A percentile compares a stretch with the other conserved stretches of the same genome.
phyloP scores from a whole-genome alignment of 176 grass and related monocot species.

The Alloteropsis semialata region DNA sequence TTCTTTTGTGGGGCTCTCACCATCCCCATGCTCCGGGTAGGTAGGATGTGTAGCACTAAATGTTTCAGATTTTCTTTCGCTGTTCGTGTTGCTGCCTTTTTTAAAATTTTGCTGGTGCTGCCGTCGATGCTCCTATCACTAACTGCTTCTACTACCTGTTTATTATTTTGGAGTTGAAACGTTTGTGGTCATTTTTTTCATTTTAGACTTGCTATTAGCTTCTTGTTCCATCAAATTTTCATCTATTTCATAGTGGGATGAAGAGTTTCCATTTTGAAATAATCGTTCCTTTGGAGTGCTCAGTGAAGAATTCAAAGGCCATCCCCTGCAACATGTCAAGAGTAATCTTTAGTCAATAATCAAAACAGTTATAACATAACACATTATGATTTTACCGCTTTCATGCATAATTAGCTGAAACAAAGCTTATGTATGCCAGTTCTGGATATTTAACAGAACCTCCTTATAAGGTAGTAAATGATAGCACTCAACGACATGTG shows the following conservation, averaged over 20 bases:
- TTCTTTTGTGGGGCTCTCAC: not conserved
- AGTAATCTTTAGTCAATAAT: constrained; percentile 4
- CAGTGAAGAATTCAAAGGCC: constrained; percentile 7
- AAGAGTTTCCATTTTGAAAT: constrained; percentile 16
- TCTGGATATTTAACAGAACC: constrained; percentile 24
- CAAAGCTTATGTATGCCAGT: constrained; percentile 47
- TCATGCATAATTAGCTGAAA: not conserved
- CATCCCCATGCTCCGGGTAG: not conserved
- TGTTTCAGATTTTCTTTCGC: constrained; percentile 38
- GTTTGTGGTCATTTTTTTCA: not conserved
- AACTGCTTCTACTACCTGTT: constrained; percentile 5
- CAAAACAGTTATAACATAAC: not conserved
- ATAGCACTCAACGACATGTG: constrained; percentile 48
- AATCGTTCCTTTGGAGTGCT: not conserved
- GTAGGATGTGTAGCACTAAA: not conserved
- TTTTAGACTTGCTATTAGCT: constrained; percentile 24
- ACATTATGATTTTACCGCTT: not conserved
- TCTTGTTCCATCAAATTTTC: constrained; percentile 35
- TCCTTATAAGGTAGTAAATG: constrained; percentile 61
- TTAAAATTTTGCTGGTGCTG: constrained; percentile 16
- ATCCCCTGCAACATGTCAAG: constrained; percentile 35
- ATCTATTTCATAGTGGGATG: constrained; percentile 23
- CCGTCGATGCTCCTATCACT: constrained; percentile 2
- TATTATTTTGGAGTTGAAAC: constrained; percentile 28
- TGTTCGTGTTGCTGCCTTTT: not conserved